Base-by-base conservation (phyloP, 1,284 basidiomycete genomes). In the Trametes versicolor region DNA sequence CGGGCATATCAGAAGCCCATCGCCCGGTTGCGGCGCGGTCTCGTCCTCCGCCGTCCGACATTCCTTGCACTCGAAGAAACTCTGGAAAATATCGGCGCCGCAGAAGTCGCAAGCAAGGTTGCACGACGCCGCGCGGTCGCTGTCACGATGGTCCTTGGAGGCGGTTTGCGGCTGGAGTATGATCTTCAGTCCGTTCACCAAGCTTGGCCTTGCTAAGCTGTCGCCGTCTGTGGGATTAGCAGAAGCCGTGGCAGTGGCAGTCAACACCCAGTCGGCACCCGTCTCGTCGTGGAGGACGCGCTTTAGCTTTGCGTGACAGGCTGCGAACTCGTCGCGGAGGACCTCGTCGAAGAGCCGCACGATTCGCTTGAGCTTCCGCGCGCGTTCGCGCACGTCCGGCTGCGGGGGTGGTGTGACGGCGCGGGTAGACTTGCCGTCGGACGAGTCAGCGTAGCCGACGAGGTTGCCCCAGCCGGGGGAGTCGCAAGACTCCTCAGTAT, bases 51-150 rank as follows among this genome's bases (percentile, higher is more conserved):
- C 60, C 19, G 74, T 68, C 12, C 56, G 66, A 69, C 89, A 90
- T 0, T 70, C 61, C 7, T 73, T 70, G 71, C 92, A 94, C 72
- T 90, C 87, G 67, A 94, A 91, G 73, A 88, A 93, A 65, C 89
- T 88, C 69, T 92, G 88, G 70, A 93, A 94, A 62, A 94, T 85
- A 71, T 94, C 92, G 2, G 84, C 85, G 15, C 86, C 87, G 70
- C 92, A 94, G 74, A 91, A 93, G 73, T 94, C 91, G 72, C 92
- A 94, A 1, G 76, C 75, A n/a, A 87, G 73, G 43, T 68, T 71
- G 37, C 78, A 70, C 58, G 64, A 60, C 21, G n/a, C 34, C n/a
- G 59, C 47, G 41, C 17, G 47, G 55, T 63, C 45, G n/a, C 13
- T 32, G 8, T 64, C 41, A 15, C 41, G 48, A 21, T 36, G 55